Conservation (phyloP, 371 early-diverging fungal genomes). For the Lichtheimia ramosa region DNA sequence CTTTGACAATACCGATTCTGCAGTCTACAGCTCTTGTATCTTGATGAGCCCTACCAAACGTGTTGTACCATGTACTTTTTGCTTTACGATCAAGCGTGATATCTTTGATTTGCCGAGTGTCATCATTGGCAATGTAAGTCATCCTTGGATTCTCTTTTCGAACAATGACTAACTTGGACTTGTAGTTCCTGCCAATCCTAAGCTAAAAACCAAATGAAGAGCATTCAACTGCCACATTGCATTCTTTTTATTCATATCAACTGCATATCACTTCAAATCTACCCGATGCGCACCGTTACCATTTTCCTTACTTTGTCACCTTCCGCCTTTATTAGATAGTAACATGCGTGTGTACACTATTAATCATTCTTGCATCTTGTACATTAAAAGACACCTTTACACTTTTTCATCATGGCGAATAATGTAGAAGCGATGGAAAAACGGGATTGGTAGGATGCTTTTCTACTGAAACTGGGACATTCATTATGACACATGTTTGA, state of each 20-base stretch:
- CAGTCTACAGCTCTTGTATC: conserved; percentile 78
- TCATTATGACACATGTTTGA: too few relatives aligned
- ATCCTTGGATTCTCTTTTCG: background rate
- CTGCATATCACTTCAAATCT: too few relatives aligned
- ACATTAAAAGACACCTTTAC: too few relatives aligned
- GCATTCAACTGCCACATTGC: background rate
- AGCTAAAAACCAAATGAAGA: conserved; percentile 3
- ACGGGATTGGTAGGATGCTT: too few relatives aligned
- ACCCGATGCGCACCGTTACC: too few relatives aligned
- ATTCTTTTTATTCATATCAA: background rate
- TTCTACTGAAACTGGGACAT: too few relatives aligned
- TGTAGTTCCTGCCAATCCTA: conserved; percentile 8
- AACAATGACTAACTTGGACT: background rate
- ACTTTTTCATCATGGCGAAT: too few relatives aligned
- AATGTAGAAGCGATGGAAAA: too few relatives aligned
- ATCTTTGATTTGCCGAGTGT: conserved; percentile 90
- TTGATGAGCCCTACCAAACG: conserved; percentile 64
- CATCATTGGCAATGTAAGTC: conserved; percentile 73
- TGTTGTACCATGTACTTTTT: conserved; percentile 82
- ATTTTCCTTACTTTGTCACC: too few relatives aligned
- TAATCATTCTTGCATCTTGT: too few relatives aligned
- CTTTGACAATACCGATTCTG: conserved; percentile 84
- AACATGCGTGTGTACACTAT: too few relatives aligned
- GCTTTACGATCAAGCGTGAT: conserved; percentile 90
- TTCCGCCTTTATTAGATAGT: too few relatives aligned